Evolutionary conservation across 768 basidiomycete genomes (phyloP).

Genomic region (Boletus rubroflammeus): DNA sequence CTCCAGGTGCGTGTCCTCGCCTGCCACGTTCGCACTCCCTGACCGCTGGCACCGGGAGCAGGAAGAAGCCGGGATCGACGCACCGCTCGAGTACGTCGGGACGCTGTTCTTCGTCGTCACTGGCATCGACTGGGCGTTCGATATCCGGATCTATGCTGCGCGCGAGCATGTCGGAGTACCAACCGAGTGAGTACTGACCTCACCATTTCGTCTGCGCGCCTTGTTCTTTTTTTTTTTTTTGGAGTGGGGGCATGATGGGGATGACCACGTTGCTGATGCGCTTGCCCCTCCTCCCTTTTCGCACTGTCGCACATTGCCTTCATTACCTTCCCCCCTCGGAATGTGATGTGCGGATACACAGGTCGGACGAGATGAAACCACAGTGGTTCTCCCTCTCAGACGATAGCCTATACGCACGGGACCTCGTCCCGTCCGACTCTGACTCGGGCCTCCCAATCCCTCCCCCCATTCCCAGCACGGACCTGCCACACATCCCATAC

Average conservation of each 20-base stretch:
- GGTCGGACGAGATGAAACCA: slow-evolving; percentile 87
- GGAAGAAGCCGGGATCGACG: slow-evolving; percentile 82
- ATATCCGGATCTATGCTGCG: slow-evolving; percentile 72
- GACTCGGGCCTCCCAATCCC: not conserved
- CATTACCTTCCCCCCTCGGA: not conserved
- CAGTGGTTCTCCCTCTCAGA: slow-evolving; percentile 60
- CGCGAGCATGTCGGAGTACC: slow-evolving; percentile 56
- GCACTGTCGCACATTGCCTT: not conserved
- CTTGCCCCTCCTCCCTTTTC: not conserved
- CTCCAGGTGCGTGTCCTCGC: slow-evolving; percentile 42
- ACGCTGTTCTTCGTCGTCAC: slow-evolving; percentile 60
- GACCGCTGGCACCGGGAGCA: slow-evolving; percentile 24
- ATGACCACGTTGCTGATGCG: not conserved
- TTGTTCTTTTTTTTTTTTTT: not conserved
- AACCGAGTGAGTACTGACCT: slow-evolving; percentile 52
- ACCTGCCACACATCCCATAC: slow-evolving; percentile 53
- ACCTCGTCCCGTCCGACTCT: not conserved
- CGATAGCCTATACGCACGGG: slow-evolving; percentile 16
- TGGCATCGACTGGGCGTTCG: slow-evolving; percentile 54
- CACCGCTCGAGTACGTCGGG: slow-evolving; percentile 60
- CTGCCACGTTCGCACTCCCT: not conserved
- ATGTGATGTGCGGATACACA: slow-evolving; percentile 26
- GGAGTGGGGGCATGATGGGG: not conserved
- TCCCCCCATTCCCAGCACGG: not conserved
- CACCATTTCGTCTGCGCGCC: not conserved